Evolutionary conservation across 2,329 filamentous ascomycete genomes (phyloP).

Genomic region (Bipolaris zeicola): DNA sequence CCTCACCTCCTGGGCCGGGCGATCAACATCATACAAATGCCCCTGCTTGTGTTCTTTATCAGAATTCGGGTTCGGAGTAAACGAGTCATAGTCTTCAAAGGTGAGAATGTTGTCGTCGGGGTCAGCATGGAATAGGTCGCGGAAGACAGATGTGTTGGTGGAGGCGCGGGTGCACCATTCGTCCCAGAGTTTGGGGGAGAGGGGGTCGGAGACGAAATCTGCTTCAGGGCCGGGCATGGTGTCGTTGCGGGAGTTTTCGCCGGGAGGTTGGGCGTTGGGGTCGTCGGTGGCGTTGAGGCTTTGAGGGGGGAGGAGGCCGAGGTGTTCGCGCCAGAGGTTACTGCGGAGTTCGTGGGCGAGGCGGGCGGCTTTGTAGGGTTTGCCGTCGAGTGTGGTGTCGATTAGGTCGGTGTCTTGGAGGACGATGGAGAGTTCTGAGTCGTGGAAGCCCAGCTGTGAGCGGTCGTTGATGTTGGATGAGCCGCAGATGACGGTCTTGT

Average conservation of each 20-base stretch:
- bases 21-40: slow-evolving; percentile 81
- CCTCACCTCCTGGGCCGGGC: slow-evolving; percentile 68
- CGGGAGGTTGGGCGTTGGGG: slow-evolving; percentile 77
- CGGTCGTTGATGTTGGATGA: slow-evolving; percentile 93
- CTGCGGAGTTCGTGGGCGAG: slow-evolving; percentile 81
- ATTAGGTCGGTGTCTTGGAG: slow-evolving; percentile 81
- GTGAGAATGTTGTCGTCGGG: slow-evolving; percentile 88
- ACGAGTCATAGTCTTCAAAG: slow-evolving; percentile 87
- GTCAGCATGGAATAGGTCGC: slow-evolving; percentile 84
- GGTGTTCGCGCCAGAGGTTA: slow-evolving; percentile 87
- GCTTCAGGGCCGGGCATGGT: slow-evolving; percentile 73
- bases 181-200: slow-evolving; percentile 63
- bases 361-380: slow-evolving; percentile 76
- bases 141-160: slow-evolving; percentile 74
- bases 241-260: slow-evolving; percentile 69
- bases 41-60: slow-evolving; percentile 72
- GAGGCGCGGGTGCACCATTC: slow-evolving; percentile 73
- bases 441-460: slow-evolving; percentile 83
- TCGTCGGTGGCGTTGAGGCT: slow-evolving; percentile 67
- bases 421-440: slow-evolving; percentile 88
- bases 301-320: slow-evolving; percentile 80
- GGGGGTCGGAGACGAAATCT: slow-evolving; percentile 66
- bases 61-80: slow-evolving; percentile 60
- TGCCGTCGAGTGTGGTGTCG: slow-evolving; percentile 76
- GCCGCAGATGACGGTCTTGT: slow-evolving; percentile 82